A percentile compares a stretch with the other conserved stretches of the same genome.
phyloP scores from a whole-genome alignment of 1,284 basidiomycete genomes.

The Baeospora myosura region DNA sequence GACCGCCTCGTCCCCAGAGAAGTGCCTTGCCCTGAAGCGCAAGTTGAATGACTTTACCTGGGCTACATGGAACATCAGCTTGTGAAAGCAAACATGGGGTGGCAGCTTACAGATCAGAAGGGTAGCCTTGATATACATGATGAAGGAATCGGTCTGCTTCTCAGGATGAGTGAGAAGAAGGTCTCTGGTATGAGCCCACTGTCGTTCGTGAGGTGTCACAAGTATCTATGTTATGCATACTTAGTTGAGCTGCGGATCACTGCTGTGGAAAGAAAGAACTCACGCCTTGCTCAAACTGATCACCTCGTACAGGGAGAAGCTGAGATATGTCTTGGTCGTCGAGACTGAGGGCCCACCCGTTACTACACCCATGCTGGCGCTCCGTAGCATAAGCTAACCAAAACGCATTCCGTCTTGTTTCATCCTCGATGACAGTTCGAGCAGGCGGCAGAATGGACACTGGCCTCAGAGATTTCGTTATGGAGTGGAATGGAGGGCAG shows the following conservation, averaged over 20 bases:
- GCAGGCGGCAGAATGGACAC: slow-evolving; percentile 53
- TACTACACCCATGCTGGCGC: slow-evolving; percentile 56
- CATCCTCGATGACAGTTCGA: slow-evolving; percentile 57
- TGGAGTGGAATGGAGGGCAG: slow-evolving; percentile 60
- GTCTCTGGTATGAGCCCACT: slow-evolving; percentile 60
- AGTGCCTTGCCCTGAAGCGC: slow-evolving; percentile 54
- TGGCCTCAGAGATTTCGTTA: slow-evolving; percentile 44
- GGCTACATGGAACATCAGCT: slow-evolving; percentile 25
- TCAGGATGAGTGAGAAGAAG: slow-evolving; percentile 53
- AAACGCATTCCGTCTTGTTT: slow-evolving; percentile 62
- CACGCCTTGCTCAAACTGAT: slow-evolving; percentile 56
- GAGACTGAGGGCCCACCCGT: slow-evolving; percentile 63
- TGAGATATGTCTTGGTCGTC: slow-evolving; percentile 69
- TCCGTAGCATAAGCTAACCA: slow-evolving; percentile 57
- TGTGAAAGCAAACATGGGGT: slow-evolving; percentile 1
- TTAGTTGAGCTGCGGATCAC: neutral
- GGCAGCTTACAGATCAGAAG: slow-evolving; percentile 47
- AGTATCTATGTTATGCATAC: slow-evolving; percentile 30
- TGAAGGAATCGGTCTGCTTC: slow-evolving; percentile 63
- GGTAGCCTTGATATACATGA: slow-evolving; percentile 65
- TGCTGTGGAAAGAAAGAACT: slow-evolving; percentile 20
- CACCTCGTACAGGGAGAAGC: slow-evolving; percentile 54
- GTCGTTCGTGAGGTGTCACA: slow-evolving; percentile 49
- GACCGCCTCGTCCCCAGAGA: slow-evolving; percentile 44
- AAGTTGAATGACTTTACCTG: slow-evolving; percentile 66